Conservation (phyloP, 2,329 filamentous ascomycete genomes). For the Zalaria sp. region DNA sequence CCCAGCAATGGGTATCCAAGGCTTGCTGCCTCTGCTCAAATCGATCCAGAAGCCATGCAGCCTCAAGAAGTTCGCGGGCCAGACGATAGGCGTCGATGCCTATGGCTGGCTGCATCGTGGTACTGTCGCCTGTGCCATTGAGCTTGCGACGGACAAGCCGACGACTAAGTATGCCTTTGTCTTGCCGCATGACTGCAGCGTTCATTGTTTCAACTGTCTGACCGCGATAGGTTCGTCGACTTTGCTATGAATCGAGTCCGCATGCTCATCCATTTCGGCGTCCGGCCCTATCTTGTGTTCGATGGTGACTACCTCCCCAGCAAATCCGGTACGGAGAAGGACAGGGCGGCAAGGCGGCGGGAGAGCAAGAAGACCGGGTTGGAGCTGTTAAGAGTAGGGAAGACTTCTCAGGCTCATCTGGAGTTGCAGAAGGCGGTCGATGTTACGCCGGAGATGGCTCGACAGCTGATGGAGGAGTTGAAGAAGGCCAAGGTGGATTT, state of each 20-base stretch:
- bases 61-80: conserved; percentile 73
- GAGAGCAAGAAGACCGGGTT: conserved; percentile 63
- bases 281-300: conserved; percentile 91
- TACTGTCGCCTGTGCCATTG: conserved; percentile 77
- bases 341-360: conserved; percentile 59
- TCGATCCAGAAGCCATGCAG: conserved; percentile 86
- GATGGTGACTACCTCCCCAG: conserved; percentile 91
- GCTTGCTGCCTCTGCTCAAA: conserved; percentile 80
- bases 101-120: conserved; percentile 98
- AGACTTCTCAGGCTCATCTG: conserved; percentile 61
- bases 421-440: conserved; percentile 94
- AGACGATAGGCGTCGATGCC: conserved; percentile 87
- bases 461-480: conserved; percentile 78
- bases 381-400: conserved; percentile 70
- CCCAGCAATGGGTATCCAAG: conserved; percentile 27
- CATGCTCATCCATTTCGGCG: conserved; percentile 87
- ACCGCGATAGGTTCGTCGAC: conserved; percentile 58
- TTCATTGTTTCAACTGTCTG: background rate
- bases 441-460: conserved; percentile 91
- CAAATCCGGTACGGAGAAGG: conserved; percentile 75
- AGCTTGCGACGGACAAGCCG: conserved; percentile 76
- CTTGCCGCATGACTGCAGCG: conserved; percentile 1
- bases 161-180: conserved; percentile 57
- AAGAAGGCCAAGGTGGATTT: conserved; percentile 70
- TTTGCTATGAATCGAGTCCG: conserved; percentile 80